Conservation (phyloP, 2,329 filamentous ascomycete genomes). For the Lachnellula cervina region DNA sequence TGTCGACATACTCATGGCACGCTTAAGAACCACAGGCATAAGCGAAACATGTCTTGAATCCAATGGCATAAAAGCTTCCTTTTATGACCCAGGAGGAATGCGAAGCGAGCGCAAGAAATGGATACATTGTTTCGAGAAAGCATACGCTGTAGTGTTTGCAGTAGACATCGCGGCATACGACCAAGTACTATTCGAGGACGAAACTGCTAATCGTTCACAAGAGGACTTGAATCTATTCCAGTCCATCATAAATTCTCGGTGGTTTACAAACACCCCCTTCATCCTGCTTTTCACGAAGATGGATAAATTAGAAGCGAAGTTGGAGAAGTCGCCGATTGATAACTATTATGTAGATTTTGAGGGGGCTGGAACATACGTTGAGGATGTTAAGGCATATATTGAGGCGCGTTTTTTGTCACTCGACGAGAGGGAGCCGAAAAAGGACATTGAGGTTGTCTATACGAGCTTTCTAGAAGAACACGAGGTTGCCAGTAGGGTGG, state of each 20-base stretch:
- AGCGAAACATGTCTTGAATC: conserved; percentile 93
- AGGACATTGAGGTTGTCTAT: not conserved
- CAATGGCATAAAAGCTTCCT: conserved; percentile 75
- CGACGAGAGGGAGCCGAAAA: not conserved
- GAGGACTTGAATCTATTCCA: conserved; percentile 51
- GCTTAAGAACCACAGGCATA: conserved; percentile 97
- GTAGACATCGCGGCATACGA: conserved; percentile 98
- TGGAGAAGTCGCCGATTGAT: conserved; percentile 68
- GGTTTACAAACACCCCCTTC: conserved; percentile 69
- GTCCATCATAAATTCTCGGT: conserved; percentile 67
- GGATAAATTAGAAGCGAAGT: conserved; percentile 70
- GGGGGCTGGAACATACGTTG: conserved; percentile 34
- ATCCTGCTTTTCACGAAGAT: conserved; percentile 73
- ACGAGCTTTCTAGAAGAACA: not conserved
- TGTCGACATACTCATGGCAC: conserved; percentile 89
- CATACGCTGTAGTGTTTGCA: conserved; percentile 92
- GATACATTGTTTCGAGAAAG: conserved; percentile 98
- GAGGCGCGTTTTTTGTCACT: not conserved
- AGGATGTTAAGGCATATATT: conserved; percentile 4
- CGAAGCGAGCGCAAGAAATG: conserved; percentile 97
- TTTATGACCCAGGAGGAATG: conserved; percentile 97
- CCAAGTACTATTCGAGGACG: conserved; percentile 29
- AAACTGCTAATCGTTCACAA: not conserved
- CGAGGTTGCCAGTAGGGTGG: not conserved
- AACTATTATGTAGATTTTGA: conserved; percentile 73